These are phyloP conservation scores for Talaromyces thailandensis DNA, from an alignment of 495 filamentous ascomycete genomes.

Conservation along the genomic window DNA sequence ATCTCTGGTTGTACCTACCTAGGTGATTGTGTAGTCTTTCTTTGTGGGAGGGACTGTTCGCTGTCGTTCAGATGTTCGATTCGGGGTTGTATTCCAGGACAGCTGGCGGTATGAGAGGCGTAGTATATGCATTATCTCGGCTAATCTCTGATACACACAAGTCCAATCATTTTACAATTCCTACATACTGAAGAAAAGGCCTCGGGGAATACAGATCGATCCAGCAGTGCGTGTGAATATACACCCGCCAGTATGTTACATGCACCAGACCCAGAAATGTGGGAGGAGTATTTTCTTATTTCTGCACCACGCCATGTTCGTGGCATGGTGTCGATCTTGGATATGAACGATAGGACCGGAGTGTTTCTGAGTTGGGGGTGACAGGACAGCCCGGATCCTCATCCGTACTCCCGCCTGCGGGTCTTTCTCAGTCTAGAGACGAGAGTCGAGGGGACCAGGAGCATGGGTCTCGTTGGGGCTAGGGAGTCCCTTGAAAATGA, in stretches of 20 bases:
- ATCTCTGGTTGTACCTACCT: neutral
- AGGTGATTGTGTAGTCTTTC: neutral
- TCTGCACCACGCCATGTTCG: neutral
- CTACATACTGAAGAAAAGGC: neutral
- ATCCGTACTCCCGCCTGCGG: neutral
- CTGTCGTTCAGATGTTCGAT: neutral
- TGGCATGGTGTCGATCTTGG: neutral
- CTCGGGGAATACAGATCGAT: neutral
- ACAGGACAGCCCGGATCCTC: neutral
- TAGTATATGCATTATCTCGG: no score
- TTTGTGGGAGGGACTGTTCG: neutral
- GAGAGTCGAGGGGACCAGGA: neutral
- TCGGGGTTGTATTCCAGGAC: neutral
- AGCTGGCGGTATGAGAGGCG: no score
- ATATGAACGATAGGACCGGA: neutral
- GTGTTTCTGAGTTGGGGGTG: neutral
- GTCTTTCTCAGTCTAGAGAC: neutral
- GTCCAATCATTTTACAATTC: neutral
- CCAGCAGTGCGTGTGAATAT: neutral
- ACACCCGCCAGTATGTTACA: neutral
- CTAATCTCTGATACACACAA: neutral
- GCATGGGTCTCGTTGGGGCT: neutral
- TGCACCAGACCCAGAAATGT: neutral
- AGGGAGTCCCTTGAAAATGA: neutral
- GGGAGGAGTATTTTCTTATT: neutral